Percentiles rank a stretch among this genome's conserved stretches.
Conservation (phyloP, 257 asterid species). For the Eustoma russellianum region DNA sequence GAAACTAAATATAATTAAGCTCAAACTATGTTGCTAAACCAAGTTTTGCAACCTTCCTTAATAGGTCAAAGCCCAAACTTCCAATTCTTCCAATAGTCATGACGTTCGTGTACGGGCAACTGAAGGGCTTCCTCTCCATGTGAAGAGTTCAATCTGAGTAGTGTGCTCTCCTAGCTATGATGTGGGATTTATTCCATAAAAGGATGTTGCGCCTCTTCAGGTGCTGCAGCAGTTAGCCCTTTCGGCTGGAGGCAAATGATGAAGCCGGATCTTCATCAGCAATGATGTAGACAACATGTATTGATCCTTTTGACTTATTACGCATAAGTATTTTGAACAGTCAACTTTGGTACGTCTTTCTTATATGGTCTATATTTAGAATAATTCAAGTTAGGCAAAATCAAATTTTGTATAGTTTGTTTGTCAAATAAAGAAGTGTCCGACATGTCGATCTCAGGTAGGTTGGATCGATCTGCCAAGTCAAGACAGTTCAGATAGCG, state of each 20-base stretch:
- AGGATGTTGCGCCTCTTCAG: slow-evolving; percentile 97
- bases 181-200: slow-evolving; percentile 96
- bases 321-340: background rate
- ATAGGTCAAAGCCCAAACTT: too few relatives aligned
- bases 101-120: slow-evolving; percentile 99
- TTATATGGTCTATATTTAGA: background rate
- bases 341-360: background rate
- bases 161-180: slow-evolving; percentile 99
- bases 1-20: too few relatives aligned
- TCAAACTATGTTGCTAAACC: too few relatives aligned
- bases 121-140: slow-evolving; percentile 84
- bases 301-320: background rate
- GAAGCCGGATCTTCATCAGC: too few relatives aligned
- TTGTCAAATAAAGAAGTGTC: too few relatives aligned
- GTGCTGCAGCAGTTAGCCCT: slow-evolving; percentile 96
- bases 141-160: slow-evolving; percentile 91
- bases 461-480: too few relatives aligned
- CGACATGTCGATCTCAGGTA: too few relatives aligned
- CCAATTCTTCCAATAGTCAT: too few relatives aligned
- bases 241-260: slow-evolving; percentile 98
- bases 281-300: slow-evolving; percentile 89
- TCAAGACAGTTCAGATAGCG: too few relatives aligned
- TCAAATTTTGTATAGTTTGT: too few relatives aligned
- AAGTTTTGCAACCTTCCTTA: too few relatives aligned
- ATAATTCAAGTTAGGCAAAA: too few relatives aligned